phyloP scores from a whole-genome alignment of 2,329 filamentous ascomycete genomes.

The Ceratocystis alfenasii region DNA sequence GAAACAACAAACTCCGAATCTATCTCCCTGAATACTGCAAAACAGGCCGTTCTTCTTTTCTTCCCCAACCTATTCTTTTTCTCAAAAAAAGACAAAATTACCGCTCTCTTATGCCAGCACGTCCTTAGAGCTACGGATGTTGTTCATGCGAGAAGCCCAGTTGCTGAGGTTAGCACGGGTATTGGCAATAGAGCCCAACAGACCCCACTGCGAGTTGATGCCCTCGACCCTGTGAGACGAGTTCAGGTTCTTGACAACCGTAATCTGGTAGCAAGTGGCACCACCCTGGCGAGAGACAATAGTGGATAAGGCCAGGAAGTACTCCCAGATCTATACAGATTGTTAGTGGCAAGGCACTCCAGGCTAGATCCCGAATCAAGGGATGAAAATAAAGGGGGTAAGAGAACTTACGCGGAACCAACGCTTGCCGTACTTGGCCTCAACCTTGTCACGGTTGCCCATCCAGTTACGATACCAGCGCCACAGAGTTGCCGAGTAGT shows the following conservation, averaged over 20 bases:
- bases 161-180: conserved; percentile 28
- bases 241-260: conserved; percentile 82
- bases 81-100: conserved; percentile 2
- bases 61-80: neutral
- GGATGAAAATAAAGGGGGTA: neutral
- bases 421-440: conserved; percentile 84
- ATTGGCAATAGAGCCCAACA: conserved; percentile 47
- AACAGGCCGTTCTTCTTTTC: neutral
- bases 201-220: conserved; percentile 54
- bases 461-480: conserved; percentile 99
- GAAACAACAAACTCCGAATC: conserved; percentile 1
- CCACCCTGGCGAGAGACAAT: conserved; percentile 74
- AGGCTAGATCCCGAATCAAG: neutral
- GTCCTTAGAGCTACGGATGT: conserved; percentile 19
- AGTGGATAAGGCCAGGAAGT: conserved; percentile 75
- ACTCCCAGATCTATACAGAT: conserved; percentile 69
- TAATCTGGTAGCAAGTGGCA: conserved; percentile 79
- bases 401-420: conserved; percentile 72
- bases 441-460: conserved; percentile 80
- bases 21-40: neutral
- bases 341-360: conserved; percentile 15
- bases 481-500: conserved; percentile 95
- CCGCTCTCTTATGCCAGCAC: conserved; percentile 16
- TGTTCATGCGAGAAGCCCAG: conserved; percentile 25
- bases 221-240: conserved; percentile 71